A percentile compares a stretch with the other conserved stretches of the same genome.
Conservation (phyloP, 306 rosid genomes). For the Pterocarpus santalinus region DNA sequence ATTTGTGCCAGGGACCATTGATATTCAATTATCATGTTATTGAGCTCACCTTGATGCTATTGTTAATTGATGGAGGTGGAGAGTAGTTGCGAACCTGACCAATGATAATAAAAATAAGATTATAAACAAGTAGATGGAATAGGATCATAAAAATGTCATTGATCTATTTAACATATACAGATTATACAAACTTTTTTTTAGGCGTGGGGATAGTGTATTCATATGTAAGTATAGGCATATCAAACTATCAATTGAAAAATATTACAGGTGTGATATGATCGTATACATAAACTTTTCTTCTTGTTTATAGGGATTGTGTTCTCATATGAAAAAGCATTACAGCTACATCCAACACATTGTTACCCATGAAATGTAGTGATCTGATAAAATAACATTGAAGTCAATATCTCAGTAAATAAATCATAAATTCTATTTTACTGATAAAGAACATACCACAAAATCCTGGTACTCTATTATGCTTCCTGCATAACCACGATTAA, state of each 20-base stretch:
- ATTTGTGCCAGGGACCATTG: conserved; percentile 16
- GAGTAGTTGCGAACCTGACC: conserved; percentile 92
- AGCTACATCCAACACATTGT: conserved; percentile 24
- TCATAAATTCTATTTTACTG: conserved; percentile 27
- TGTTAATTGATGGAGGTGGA: conserved; percentile 88
- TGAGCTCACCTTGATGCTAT: conserved; percentile 92
- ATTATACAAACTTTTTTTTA: background rate
- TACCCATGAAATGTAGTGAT: conserved; percentile 23
- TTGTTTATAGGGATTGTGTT: background rate
- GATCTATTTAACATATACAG: background rate
- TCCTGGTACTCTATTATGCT: conserved; percentile 95
- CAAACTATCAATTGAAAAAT: conserved; percentile 10
- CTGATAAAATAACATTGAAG: conserved; percentile 28
- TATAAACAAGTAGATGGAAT: conserved; percentile 14
- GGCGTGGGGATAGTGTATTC: background rate
- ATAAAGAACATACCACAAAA: conserved; percentile 71
- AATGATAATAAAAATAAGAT: conserved; percentile 43
- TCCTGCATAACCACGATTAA: conserved; percentile 94
- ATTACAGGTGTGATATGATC: background rate
- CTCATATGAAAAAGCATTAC: background rate
- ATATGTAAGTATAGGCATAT: background rate
- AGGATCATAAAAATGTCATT: background rate
- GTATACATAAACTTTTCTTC: background rate
- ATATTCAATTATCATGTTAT: conserved; percentile 24
- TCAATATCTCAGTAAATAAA: conserved; percentile 16